phyloP scores from a whole-genome alignment of 2,329 filamentous ascomycete genomes.

The Stemphylium beticola region DNA sequence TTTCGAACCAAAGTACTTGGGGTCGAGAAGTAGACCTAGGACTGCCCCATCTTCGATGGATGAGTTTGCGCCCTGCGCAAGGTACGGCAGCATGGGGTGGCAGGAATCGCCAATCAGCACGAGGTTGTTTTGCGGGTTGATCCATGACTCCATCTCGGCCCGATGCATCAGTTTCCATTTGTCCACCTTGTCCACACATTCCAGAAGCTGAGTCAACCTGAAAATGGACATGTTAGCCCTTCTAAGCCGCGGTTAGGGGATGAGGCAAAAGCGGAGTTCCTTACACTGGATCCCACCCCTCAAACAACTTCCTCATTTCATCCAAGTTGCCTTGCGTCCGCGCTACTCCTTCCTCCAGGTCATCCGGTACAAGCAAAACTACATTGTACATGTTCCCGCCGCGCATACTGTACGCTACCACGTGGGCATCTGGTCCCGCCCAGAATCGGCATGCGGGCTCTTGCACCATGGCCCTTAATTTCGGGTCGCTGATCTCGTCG shows the following conservation, averaged over 20 bases:
- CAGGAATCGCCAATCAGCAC: slow-evolving; percentile 49
- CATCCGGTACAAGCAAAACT: slow-evolving; percentile 69
- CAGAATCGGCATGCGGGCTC: slow-evolving; percentile 65
- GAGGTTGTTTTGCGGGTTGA: slow-evolving; percentile 61
- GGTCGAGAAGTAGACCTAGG: slow-evolving; percentile 61
- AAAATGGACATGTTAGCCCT: slow-evolving; percentile 1
- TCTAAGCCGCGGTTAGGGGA: slow-evolving; percentile 46
- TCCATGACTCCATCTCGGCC: slow-evolving; percentile 46
- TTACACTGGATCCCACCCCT: slow-evolving; percentile 68
- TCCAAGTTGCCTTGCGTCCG: slow-evolving; percentile 61
- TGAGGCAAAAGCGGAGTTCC: neutral
- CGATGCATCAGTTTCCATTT: slow-evolving; percentile 73
- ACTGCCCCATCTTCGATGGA: slow-evolving; percentile 73
- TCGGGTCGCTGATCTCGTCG: slow-evolving; percentile 59
- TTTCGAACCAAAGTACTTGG: slow-evolving; percentile 20
- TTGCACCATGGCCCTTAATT: slow-evolving; percentile 60
- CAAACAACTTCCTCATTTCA: slow-evolving; percentile 67
- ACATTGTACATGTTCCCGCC: slow-evolving; percentile 68
- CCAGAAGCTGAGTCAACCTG: slow-evolving; percentile 29
- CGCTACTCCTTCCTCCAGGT: slow-evolving; percentile 61
- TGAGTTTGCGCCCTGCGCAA: slow-evolving; percentile 63
- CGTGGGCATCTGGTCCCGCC: slow-evolving; percentile 68
- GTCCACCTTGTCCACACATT: slow-evolving; percentile 63
- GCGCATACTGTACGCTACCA: slow-evolving; percentile 67
- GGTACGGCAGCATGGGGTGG: slow-evolving; percentile 45